Percentiles rank a stretch among this genome's conserved stretches.
These are phyloP conservation scores for Alternaria sp. DNA, from an alignment of 2,329 filamentous ascomycete genomes.

Conservation along the genomic window DNA sequence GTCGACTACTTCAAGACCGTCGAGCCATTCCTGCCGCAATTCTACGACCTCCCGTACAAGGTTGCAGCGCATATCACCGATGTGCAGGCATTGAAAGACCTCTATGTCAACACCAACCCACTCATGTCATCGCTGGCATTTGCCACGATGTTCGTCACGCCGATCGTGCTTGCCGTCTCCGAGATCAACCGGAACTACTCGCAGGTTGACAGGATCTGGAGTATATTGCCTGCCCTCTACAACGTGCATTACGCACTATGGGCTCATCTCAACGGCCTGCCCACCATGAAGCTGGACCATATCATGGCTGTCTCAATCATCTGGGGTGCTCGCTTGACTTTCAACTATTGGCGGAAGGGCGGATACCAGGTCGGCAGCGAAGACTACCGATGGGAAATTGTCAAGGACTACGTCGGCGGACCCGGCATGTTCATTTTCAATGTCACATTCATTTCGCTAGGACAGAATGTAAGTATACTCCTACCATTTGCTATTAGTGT, in stretches of 20 bases:
- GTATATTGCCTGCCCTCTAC: conserved; percentile 84
- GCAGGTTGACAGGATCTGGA: conserved; percentile 95
- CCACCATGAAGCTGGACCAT: conserved; percentile 73
- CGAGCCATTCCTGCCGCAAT: conserved; percentile 75
- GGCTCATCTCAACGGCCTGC: conserved; percentile 75
- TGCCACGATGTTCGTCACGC: conserved; percentile 71
- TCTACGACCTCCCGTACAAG: conserved; percentile 53
- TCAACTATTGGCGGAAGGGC: conserved; percentile 95
- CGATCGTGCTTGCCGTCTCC: conserved; percentile 74
- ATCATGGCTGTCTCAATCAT: conserved; percentile 71
- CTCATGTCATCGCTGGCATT: conserved; percentile 76
- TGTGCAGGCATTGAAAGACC: conserved; percentile 66
- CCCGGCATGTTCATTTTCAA: conserved; percentile 84
- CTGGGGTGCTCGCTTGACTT: conserved; percentile 93
- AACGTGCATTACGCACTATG: conserved; percentile 84
- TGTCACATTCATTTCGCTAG: conserved; percentile 83
- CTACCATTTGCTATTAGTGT: not conserved
- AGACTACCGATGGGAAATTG: conserved; percentile 89
- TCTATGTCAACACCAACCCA: conserved; percentile 88
- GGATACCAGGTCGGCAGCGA: conserved; percentile 89
- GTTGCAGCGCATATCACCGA: conserved; percentile 64
- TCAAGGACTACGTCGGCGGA: conserved; percentile 69
- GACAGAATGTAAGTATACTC: conserved; percentile 63
- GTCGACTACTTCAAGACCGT: conserved; percentile 77
- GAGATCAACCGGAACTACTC: conserved; percentile 94